Evolutionary conservation across 2,329 filamentous ascomycete species (phyloP).

Genomic region (Epichloe typhina): DNA sequence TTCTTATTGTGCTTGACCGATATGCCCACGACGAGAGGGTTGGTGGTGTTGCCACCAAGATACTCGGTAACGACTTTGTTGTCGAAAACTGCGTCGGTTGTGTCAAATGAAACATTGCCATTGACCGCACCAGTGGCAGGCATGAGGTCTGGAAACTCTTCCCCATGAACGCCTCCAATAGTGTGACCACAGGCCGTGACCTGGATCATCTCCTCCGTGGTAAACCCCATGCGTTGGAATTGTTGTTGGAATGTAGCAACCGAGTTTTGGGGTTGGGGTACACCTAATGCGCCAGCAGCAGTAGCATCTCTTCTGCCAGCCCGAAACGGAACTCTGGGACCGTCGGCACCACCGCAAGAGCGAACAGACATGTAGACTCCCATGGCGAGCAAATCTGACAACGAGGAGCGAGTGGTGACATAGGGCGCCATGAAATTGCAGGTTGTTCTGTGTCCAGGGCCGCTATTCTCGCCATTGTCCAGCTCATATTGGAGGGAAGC

Average conservation of each 20-base stretch:
- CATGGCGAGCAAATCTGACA: conserved; percentile 45
- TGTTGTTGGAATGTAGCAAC: conserved; percentile 37
- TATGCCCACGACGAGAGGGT: conserved; percentile 41
- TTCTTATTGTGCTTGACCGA: conserved; percentile 31
- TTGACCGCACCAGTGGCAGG: conserved; percentile 28
- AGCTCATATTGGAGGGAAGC: conserved; percentile 48
- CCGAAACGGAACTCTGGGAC: conserved; percentile 30
- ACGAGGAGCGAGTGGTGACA: conserved; percentile 34
- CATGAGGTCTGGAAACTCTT: conserved; percentile 40
- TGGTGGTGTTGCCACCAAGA: conserved; percentile 36
- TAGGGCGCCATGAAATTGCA: conserved; percentile 41
- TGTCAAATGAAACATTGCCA: conserved; percentile 33
- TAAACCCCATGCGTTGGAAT: conserved; percentile 46
- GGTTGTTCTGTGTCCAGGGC: conserved; percentile 39
- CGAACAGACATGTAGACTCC: conserved; percentile 45
- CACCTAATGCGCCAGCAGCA: conserved; percentile 30
- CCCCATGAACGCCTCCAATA: conserved; percentile 43
- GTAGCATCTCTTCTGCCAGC: conserved; percentile 43
- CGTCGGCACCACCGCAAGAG: conserved; percentile 41
- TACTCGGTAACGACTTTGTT: conserved; percentile 45
- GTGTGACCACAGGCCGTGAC: conserved; percentile 48
- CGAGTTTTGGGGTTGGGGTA: conserved; percentile 45
- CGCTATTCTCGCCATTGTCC: conserved; percentile 40
- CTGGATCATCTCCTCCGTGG: conserved; percentile 43
- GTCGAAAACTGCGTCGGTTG: conserved; percentile 36